phyloP scores from a whole-genome alignment of 768 basidiomycete species.

The Ephemerocybe angulata region DNA sequence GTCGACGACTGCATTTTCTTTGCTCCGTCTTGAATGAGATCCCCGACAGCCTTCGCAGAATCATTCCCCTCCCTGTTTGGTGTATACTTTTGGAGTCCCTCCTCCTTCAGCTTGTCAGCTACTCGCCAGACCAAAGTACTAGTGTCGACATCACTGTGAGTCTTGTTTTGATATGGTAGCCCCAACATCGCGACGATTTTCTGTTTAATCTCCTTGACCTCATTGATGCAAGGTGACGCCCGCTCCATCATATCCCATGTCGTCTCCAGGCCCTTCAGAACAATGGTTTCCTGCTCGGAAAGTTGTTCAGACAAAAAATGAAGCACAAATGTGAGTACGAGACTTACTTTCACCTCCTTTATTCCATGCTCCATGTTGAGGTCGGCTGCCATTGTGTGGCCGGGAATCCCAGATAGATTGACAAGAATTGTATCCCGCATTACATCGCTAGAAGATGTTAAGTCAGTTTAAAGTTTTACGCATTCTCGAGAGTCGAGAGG shows the following conservation, averaged over 20 bases:
- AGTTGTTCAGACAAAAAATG: neutral
- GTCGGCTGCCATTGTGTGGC: slow-evolving; percentile 25
- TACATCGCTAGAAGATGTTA: slow-evolving; percentile 13
- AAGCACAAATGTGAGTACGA: neutral
- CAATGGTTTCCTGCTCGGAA: slow-evolving; percentile 14
- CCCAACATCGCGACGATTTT: neutral
- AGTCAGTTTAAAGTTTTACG: neutral
- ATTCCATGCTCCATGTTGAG: slow-evolving; percentile 23
- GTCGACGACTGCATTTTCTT: neutral
- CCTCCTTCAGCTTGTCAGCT: neutral
- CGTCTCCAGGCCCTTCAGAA: neutral
- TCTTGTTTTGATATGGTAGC: neutral
- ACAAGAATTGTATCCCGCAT: slow-evolving; percentile 29
- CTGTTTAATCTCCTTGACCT: neutral
- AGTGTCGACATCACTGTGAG: neutral
- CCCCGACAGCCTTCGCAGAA: neutral
- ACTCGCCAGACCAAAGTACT: neutral
- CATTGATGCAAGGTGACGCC: neutral
- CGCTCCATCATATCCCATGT: neutral
- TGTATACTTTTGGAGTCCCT: neutral
- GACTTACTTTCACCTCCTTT: slow-evolving; percentile 13
- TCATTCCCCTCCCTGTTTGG: neutral
- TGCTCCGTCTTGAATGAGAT: neutral
- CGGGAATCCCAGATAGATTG: slow-evolving; percentile 21
- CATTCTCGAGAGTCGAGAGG: neutral